These are phyloP conservation scores for Sordariomycetes sp. DNA, from an alignment of 2,329 filamentous ascomycete genomes.

Conservation along the genomic window DNA sequence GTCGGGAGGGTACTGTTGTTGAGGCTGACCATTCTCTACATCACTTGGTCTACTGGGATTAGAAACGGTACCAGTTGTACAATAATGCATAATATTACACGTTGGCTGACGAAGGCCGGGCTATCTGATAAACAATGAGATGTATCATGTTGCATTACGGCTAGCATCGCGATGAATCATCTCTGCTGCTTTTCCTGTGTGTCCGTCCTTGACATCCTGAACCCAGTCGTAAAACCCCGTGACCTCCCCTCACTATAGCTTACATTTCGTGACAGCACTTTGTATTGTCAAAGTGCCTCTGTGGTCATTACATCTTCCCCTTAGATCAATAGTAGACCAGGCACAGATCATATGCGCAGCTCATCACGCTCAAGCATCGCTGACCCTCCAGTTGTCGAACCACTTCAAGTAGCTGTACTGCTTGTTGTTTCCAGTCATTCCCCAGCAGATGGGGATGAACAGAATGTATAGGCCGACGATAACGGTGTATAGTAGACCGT, in stretches of 20 bases:
- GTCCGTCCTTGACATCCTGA: neutral
- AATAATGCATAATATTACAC: conserved; percentile 20
- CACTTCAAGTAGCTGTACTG: conserved; percentile 91
- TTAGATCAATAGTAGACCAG: neutral
- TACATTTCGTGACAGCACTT: no score
- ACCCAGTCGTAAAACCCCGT: conserved; percentile 1
- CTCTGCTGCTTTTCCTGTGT: neutral
- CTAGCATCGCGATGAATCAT: neutral
- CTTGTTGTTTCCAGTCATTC: conserved; percentile 78
- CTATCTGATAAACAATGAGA: conserved; percentile 10
- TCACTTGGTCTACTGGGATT: neutral
- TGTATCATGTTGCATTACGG: conserved; percentile 17
- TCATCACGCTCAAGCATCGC: conserved; percentile 34
- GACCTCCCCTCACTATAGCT: neutral
- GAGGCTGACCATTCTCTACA: conserved; percentile 8
- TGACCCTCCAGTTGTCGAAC: conserved; percentile 80
- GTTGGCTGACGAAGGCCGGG: conserved; percentile 7
- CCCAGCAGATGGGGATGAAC: conserved; percentile 93
- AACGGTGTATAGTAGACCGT: conserved; percentile 61
- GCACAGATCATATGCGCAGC: neutral
- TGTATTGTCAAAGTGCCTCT: no score
- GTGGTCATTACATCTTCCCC: neutral
- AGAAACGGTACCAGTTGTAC: conserved; percentile 11
- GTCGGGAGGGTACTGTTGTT: conserved; percentile 38
- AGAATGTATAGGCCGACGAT: conserved; percentile 77